A percentile compares a stretch with the other conserved stretches of the same genome.
These are phyloP conservation scores for Choiromyces venosus DNA, from an alignment of 495 filamentous ascomycete species.

Conservation along the genomic window DNA sequence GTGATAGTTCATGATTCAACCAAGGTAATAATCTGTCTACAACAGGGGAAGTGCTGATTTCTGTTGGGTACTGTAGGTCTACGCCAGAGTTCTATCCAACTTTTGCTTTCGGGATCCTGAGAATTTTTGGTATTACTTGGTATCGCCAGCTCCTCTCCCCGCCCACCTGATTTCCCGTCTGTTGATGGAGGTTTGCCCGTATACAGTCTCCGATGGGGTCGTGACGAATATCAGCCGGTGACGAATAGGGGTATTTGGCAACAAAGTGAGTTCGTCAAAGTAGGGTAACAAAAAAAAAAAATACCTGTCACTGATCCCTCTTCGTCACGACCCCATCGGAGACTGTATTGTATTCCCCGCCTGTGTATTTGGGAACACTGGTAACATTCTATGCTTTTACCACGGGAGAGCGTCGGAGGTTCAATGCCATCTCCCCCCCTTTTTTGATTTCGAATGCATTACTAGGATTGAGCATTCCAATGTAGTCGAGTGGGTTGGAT, in stretches of 20 bases:
- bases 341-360: too few species aligned
- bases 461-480: not conserved
- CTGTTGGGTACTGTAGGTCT: not conserved
- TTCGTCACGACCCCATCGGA: too few species aligned
- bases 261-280: too few species aligned
- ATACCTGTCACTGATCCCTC: too few species aligned
- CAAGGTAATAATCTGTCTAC: not conserved
- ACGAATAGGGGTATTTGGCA: too few species aligned
- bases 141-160: not conserved
- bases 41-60: not conserved
- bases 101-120: not conserved
- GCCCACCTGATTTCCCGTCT: not conserved
- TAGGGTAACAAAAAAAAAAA: too few species aligned
- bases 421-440: not conserved
- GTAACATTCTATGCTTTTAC: not conserved
- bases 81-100: not conserved
- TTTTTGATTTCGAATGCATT: not conserved
- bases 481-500: not conserved
- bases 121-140: not conserved
- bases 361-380: not conserved
- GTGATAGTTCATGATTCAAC: not conserved
- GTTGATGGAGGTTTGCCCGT: not conserved
- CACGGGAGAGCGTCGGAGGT: not conserved
- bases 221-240: too few species aligned
- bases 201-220: too few species aligned